Evolutionary conservation across 1,284 basidiomycete species (phyloP), one percentile per base, ranked within the genome.

Genomic region (Malassezia slooffiae): DNA sequence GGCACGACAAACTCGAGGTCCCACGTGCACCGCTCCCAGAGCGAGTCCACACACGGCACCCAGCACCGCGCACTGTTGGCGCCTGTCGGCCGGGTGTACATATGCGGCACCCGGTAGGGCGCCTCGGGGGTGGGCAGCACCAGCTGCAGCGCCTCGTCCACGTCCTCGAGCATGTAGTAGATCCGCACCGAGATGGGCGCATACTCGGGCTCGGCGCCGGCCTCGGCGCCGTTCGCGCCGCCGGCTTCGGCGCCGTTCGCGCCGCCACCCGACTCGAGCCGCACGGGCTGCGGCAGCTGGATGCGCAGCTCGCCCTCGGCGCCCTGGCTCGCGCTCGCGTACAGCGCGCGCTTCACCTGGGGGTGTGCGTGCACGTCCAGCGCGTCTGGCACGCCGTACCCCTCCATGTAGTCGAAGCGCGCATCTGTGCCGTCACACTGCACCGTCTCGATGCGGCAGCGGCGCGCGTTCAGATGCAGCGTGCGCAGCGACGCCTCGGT

Each of bases 1-100:
- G 90, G 90, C 16, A 95, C 90, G 43, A 96, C 80, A 67, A 95
- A 85, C 69, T 96, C 87, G 41, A 97, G 82, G 66, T 97, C 93
- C 93, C 93, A 99, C 3, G 91, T 93, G 62, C 86, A 95, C 61
- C 87, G 81, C 71, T 95, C 91, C 85, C 88, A 95, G 11, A 91
- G 71, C 64, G 80, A 86, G 70, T 99, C 93, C 11, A 96, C 73
- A 60, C 93, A 99, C 4, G 93, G 93, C 9, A 96, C 83, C 93
- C 93, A 99, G 60, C 86, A 88, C 56, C 93, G 76, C 7, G 91
- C 87, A 10, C 86, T 79, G 63, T 93, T 87, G 5, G 87, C 81
- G 3, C 83, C 84, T 0, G 85, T 84, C 0, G 89, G 82, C 3
- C 82, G 83, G 3, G 89, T 89, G 64, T 84, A 97, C 42, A 85